Conservation (phyloP, 2,329 filamentous ascomycete species). For the Pestalotiopsis sp. region DNA sequence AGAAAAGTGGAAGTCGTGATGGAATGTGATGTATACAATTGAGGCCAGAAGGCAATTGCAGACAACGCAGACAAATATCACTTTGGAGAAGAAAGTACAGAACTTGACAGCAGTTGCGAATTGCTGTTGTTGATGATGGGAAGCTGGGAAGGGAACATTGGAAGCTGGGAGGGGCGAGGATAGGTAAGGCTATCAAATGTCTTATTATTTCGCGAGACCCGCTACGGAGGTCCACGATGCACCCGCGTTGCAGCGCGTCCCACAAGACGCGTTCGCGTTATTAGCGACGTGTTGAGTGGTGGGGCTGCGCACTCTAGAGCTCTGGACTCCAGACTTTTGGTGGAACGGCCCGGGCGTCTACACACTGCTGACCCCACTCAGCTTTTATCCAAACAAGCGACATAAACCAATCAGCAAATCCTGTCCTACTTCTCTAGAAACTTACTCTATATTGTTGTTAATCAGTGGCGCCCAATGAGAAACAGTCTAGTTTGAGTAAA, state of each 20-base stretch:
- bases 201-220: not conserved
- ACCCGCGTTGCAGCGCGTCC: not conserved
- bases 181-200: not conserved
- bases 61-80: not conserved
- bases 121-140: not conserved
- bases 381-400: no score
- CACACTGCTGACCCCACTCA: no score
- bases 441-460: no score
- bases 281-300: not conserved
- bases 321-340: not conserved
- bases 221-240: not conserved
- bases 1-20: not conserved
- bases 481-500: no score
- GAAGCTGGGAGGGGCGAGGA: not conserved
- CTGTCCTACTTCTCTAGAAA: no score
- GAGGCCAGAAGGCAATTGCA: not conserved
- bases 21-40: not conserved
- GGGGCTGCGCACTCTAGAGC: not conserved
- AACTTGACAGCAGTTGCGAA: not conserved
- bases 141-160: not conserved
- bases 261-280: not conserved
- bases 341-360: not conserved
- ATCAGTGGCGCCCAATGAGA: no score
- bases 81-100: conserved; percentile 7
- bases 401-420: no score